A percentile compares a stretch with the other conserved stretches of the same genome.
Conservation (phyloP, 495 filamentous ascomycete genomes). For the Podospora didyma region DNA sequence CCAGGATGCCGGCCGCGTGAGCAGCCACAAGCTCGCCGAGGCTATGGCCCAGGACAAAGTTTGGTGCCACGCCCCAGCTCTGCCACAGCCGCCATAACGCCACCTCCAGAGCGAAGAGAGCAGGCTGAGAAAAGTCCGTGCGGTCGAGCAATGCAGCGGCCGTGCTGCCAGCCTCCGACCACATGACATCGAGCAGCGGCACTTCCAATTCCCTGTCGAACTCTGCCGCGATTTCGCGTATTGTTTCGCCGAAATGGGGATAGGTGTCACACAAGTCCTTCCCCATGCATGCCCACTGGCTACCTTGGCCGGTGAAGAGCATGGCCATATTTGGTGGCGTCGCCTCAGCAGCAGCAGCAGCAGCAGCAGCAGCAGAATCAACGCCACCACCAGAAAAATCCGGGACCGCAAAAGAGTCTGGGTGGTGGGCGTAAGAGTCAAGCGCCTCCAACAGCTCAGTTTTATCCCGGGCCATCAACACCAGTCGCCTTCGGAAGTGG, state of each 20-base stretch:
- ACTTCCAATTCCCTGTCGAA: conserved; percentile 18
- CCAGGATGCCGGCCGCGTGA: conserved; percentile 24
- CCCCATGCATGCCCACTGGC: conserved; percentile 33
- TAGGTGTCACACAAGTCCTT: conserved; percentile 16
- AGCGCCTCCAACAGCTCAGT: background rate
- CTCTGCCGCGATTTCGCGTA: background rate
- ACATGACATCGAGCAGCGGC: conserved; percentile 26
- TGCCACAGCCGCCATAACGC: conserved; percentile 22
- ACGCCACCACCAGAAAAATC: too few relatives aligned
- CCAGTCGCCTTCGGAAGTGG: conserved; percentile 15
- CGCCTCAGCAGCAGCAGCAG: background rate
- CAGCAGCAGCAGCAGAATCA: too few relatives aligned
- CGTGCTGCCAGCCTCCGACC: conserved; percentile 18
- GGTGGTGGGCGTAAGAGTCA: background rate
- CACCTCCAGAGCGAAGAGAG: conserved; percentile 20
- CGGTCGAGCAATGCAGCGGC: conserved; percentile 13
- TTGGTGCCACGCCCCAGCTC: conserved; percentile 16
- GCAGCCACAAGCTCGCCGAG: conserved; percentile 26
- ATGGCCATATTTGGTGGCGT: conserved; percentile 18
- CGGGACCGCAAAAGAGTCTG: too few relatives aligned
- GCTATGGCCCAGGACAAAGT: conserved; percentile 24
- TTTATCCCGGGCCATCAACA: conserved; percentile 7
- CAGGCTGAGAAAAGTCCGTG: conserved; percentile 22
- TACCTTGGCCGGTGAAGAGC: conserved; percentile 38
- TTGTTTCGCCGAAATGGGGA: conserved; percentile 12